phyloP scores from a whole-genome alignment of 2,329 filamentous ascomycete species.

The Aspergillus persii region DNA sequence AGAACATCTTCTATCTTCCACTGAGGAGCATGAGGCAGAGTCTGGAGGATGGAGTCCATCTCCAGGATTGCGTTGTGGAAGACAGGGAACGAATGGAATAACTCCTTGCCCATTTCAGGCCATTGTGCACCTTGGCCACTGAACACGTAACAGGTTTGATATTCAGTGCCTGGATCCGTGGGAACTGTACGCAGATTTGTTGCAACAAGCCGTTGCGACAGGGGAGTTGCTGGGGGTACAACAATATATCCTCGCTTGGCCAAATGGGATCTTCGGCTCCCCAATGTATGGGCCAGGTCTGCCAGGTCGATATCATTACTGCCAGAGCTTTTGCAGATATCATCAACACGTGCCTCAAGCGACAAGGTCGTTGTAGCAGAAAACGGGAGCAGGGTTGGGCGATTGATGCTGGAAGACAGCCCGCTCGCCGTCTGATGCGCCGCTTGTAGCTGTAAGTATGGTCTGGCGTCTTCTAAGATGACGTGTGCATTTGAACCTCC shows the following conservation, averaged over 20 bases:
- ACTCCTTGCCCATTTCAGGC: conserved; percentile 5
- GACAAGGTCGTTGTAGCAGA: background rate
- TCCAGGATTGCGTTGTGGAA: background rate
- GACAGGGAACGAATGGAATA: background rate
- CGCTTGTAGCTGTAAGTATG: no score
- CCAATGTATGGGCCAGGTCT: background rate
- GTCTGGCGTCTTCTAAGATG: background rate
- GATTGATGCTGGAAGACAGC: no score
- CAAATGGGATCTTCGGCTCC: background rate
- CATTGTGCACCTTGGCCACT: conserved; percentile 31
- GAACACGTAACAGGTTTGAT: conserved; percentile 17
- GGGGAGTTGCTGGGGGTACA: background rate
- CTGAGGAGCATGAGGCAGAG: background rate
- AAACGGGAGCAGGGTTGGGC: background rate
- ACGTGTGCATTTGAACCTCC: background rate
- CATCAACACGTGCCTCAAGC: no score
- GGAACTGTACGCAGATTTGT: background rate
- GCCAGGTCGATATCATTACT: background rate
- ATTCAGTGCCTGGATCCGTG: background rate
- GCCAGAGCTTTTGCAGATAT: background rate
- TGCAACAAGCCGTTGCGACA: background rate
- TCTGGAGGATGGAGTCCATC: background rate
- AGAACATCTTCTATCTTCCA: no score
- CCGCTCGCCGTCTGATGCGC: no score
- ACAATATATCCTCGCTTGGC: background rate